phyloP scores from a whole-genome alignment of 2,329 filamentous ascomycete species.

The Westerdykella aurantiaca region DNA sequence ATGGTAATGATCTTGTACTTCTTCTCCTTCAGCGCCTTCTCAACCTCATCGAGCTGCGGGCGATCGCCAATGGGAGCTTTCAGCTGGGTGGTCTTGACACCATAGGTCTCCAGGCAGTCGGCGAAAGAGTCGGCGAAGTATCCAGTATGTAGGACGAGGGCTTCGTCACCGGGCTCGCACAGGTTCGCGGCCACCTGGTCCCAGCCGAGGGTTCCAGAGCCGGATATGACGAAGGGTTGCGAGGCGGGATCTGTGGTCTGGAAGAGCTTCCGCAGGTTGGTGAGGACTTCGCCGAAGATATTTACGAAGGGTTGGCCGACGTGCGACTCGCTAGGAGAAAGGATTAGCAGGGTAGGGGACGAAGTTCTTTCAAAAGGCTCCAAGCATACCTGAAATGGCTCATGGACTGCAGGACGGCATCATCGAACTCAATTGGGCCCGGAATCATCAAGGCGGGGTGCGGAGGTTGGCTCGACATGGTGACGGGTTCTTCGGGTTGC shows the following conservation, averaged over 20 bases:
- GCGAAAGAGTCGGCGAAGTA: conserved; percentile 97
- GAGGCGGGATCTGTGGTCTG: conserved; percentile 75
- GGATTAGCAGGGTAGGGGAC: not conserved
- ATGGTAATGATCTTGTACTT: conserved; percentile 92
- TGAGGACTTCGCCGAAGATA: conserved; percentile 82
- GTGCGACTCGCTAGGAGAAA: conserved; percentile 71
- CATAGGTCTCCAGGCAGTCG: conserved; percentile 86
- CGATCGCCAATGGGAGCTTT: conserved; percentile 83
- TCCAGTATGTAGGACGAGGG: conserved; percentile 87
- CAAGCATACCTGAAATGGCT: conserved; percentile 72
- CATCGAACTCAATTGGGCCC: conserved; percentile 95
- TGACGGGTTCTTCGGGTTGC: conserved; percentile 19
- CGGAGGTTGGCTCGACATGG: conserved; percentile 54
- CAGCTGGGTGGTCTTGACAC: conserved; percentile 81
- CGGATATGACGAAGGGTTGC: conserved; percentile 89
- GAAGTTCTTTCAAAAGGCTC: conserved; percentile 1
- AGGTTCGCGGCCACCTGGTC: conserved; percentile 93
- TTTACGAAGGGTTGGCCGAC: conserved; percentile 84
- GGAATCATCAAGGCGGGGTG: conserved; percentile 84
- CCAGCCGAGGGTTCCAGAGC: conserved; percentile 94
- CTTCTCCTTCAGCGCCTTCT: conserved; percentile 82
- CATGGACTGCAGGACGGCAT: conserved; percentile 93
- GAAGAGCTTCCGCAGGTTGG: conserved; percentile 87
- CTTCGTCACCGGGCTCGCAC: conserved; percentile 81
- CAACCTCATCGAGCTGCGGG: conserved; percentile 80